A percentile compares a stretch with the other conserved stretches of the same genome.
phyloP scores from a whole-genome alignment of 148 eudicot species.

The Agrostemma githago region DNA sequence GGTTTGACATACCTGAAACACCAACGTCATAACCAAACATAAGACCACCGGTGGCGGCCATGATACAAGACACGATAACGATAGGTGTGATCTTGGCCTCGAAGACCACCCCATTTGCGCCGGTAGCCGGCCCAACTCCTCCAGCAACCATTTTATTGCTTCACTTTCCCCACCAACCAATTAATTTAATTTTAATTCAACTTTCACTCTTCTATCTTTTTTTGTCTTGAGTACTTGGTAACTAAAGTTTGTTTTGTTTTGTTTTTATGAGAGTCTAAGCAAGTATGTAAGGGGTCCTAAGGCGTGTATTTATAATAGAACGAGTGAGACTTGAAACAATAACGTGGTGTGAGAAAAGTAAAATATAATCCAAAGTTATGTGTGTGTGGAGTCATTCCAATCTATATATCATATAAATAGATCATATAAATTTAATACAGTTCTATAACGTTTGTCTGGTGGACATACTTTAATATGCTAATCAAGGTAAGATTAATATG shows the following conservation, averaged over 20 bases:
- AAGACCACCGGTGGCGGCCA: conserved; percentile 98
- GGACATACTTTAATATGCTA: no score
- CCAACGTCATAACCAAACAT: conserved; percentile 98
- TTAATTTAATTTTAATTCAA: no score
- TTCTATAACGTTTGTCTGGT: no score
- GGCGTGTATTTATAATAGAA: conserved; percentile 22
- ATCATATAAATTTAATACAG: no score
- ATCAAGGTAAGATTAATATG: no score
- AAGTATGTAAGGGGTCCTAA: neutral
- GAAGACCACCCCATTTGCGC: conserved; percentile 48
- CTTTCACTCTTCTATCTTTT: neutral
- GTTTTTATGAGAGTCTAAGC: neutral
- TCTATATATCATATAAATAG: no score
- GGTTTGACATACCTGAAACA: conserved; percentile 50
- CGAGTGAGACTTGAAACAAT: neutral
- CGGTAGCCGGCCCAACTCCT: conserved; percentile 43
- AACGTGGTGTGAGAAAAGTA: neutral
- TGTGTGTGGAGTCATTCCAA: neutral
- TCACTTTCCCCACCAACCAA: neutral
- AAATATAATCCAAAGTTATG: conserved; percentile 5
- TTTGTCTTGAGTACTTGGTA: neutral
- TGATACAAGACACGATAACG: conserved; percentile 75
- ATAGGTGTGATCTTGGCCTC: conserved; percentile 94
- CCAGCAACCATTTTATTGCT: conserved; percentile 58
- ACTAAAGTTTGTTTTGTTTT: neutral